Conservation (phyloP, 23 red algal species). For the Chondrus crispus region DNA sequence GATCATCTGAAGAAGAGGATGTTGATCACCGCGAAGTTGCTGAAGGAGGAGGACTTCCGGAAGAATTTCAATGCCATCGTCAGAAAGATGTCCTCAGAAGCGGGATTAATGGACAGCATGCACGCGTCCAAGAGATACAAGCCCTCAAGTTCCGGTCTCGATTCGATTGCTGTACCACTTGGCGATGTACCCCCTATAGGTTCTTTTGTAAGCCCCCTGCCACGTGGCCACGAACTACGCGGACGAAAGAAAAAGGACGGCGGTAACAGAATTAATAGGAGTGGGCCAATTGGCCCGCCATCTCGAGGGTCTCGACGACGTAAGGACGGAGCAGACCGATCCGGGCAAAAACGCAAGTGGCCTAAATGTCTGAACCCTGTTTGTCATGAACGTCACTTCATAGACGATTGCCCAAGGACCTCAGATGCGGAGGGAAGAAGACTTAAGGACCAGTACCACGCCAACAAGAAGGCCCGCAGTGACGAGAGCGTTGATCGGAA, state of each 20-base stretch:
- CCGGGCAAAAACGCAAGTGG: not conserved
- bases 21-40: not conserved
- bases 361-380: not conserved
- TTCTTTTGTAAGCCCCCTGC: too few species aligned
- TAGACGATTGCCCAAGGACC: not conserved
- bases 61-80: not conserved
- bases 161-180: not conserved
- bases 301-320: not conserved
- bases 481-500: not conserved
- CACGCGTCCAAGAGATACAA: not conserved
- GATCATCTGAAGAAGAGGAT: not conserved
- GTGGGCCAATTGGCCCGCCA: too few species aligned
- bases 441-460: not conserved
- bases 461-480: not conserved
- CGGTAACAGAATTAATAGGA: too few species aligned
- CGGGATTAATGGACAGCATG: not conserved
- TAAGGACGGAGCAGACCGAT: not conserved
- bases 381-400: not conserved
- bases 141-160: not conserved
- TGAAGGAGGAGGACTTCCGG: not conserved
- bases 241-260: too few species aligned
- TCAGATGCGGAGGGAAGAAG: not conserved
- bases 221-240: too few species aligned
- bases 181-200: too few species aligned
- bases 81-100: not conserved